Evolutionary conservation across 768 basidiomycete species (phyloP), one percentile per base, ranked within the genome.

Genomic region (Pisolithus tinctorius): DNA sequence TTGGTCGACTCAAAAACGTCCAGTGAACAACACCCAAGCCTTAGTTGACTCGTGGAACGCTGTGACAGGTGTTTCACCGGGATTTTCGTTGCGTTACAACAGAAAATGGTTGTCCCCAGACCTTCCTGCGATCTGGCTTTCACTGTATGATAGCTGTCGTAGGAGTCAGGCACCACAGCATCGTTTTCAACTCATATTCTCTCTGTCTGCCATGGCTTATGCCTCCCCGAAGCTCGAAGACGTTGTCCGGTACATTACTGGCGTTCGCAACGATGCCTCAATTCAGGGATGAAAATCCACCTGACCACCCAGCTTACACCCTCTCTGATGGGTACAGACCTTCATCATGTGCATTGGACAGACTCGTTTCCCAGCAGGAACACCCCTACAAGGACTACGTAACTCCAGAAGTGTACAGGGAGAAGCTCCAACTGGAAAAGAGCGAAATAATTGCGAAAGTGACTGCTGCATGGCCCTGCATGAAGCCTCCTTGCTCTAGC

Each of bases 161-260:
- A 16, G 14, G 13, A 45, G 48, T 29, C 10, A 48, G 17, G 38
- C 25, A 25, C 14, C 39, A 26, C 31, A 53, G 25, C 37, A 55
- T 41, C 54, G 51, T 6, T 63, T 50, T 41, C 52, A 52, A 44
- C 30, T 70, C 23, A 48, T 58, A n/a, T 70, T 70, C 47, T 59
- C 60, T 2, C 57, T 69, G 9, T 53, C 66, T 23, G 60, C 65
- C 7, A 59, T 70, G 58, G 62, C 48, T 11, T 71, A 69, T 48
- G 52, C 46, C 2, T 62, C 62, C 8, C 47, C 62, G 0, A 7
- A 46, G 0, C 25, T 51, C 34, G 16, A 48, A 3, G 45, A 49
- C n/a, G 51, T 68, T 23, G 54, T 67, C 13, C 13, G 55, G 63
- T 10, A 58, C 61, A 3, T 49, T 72, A 2, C 49, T 73, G 5